Conservation (phyloP, 2,329 filamentous ascomycete species). For the Calonectria naviculata region DNA sequence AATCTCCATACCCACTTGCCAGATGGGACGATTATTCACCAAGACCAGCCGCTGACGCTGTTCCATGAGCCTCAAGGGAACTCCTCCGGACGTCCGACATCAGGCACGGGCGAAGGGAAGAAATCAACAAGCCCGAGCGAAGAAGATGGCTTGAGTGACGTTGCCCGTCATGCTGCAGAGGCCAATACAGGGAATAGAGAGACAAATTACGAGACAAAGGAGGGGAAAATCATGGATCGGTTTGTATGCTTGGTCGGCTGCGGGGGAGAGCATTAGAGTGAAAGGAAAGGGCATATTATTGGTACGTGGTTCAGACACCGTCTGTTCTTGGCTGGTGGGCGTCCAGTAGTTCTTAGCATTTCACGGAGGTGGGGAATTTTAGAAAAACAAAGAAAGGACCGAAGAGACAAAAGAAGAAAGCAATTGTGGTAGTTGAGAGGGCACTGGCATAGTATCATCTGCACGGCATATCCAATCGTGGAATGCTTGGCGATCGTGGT, state of each 20-base stretch:
- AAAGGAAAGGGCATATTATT: background rate
- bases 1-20: conserved; percentile 26
- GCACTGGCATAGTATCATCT: background rate
- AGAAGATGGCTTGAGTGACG: background rate
- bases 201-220: conserved; percentile 1
- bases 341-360: background rate
- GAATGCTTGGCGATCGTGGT: conserved; percentile 9
- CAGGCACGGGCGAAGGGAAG: conserved; percentile 5
- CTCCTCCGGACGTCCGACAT: background rate
- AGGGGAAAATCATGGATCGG: conserved; percentile 35
- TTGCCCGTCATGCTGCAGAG: background rate
- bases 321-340: background rate
- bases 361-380: background rate
- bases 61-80: conserved; percentile 23
- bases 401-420: background rate
- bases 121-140: background rate
- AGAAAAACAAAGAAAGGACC: background rate
- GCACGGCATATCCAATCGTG: conserved; percentile 10
- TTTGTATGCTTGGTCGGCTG: conserved; percentile 26
- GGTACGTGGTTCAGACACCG: background rate
- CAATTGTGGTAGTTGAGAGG: background rate
- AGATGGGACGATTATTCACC: conserved; percentile 32
- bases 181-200: background rate
- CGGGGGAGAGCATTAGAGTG: conserved; percentile 9
- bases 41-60: conserved; percentile 31